Evolutionary conservation across 441 rosid genomes (phyloP).

Genomic region (Dalechampia spathulata): DNA sequence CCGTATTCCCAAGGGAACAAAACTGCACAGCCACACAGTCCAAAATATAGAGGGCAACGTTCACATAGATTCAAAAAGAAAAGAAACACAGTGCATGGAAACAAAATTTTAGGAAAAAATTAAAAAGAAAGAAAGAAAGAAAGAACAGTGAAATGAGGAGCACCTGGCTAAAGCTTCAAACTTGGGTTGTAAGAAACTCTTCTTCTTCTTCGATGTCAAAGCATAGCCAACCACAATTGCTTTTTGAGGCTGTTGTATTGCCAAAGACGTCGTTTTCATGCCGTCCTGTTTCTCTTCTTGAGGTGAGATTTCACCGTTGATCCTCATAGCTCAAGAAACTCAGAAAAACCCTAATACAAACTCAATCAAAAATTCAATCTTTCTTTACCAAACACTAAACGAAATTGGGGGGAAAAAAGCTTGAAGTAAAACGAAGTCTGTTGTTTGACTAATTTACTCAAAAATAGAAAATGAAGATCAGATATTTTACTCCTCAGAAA

Average conservation of each 20-base stretch:
- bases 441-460: too few species aligned
- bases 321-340: constrained; percentile 40
- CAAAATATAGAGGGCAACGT: neutral
- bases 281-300: constrained; percentile 20
- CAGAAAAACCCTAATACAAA: constrained; percentile 1
- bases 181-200: constrained; percentile 87
- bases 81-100: too few species aligned
- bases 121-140: neutral
- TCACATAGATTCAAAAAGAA: neutral
- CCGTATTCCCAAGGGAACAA: neutral
- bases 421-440: too few species aligned
- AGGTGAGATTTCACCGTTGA: constrained; percentile 37
- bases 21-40: constrained; percentile 1
- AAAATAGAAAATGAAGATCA: too few species aligned
- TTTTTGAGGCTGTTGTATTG: constrained; percentile 23
- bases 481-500: too few species aligned
- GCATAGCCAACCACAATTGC: constrained; percentile 76
- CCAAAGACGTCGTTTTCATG: constrained; percentile 8
- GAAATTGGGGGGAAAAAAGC: too few species aligned
- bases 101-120: too few species aligned
- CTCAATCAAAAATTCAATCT: neutral
- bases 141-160: neutral
- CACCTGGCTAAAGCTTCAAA: constrained; percentile 78
- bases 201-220: constrained; percentile 79
- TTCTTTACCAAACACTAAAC: too few species aligned